These are phyloP conservation scores for Jackrogersella minutella DNA, from an alignment of 495 filamentous ascomycete genomes.

Conservation along the genomic window DNA sequence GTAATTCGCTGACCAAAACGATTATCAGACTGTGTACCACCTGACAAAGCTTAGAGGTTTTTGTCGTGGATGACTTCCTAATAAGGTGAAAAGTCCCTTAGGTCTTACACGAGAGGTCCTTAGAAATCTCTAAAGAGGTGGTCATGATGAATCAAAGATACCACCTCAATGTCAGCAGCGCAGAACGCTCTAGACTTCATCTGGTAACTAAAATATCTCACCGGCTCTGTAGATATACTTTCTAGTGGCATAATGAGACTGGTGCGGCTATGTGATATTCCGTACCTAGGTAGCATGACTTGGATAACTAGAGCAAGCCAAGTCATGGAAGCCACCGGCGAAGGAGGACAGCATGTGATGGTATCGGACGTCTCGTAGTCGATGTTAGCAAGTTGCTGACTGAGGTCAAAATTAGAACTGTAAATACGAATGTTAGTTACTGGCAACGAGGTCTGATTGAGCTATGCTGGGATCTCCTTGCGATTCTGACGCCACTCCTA, in stretches of 20 bases:
- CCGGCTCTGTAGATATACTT: too few relatives aligned
- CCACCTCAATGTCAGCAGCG: background rate
- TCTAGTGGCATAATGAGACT: too few relatives aligned
- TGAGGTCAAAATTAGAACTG: too few relatives aligned
- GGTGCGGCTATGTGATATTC: too few relatives aligned
- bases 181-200: background rate
- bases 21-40: background rate
- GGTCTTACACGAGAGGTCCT: background rate
- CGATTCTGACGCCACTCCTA: background rate
- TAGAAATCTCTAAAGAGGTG: background rate
- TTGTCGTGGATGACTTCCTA: constrained; percentile 2
- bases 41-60: background rate
- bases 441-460: background rate
- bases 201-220: too few relatives aligned
- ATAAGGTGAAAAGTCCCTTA: background rate
- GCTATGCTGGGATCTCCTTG: background rate
- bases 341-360: too few relatives aligned
- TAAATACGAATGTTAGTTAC: too few relatives aligned
- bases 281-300: too few relatives aligned
- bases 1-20: background rate
- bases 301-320: background rate
- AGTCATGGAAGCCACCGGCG: background rate
- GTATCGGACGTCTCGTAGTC: too few relatives aligned
- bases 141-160: background rate
- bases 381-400: too few relatives aligned